Percentiles rank a stretch among this genome's conserved stretches.
These are phyloP conservation scores for Tetradesmus lagerheimii DNA, from an alignment of 139 green algal species.

Conservation along the genomic window DNA sequence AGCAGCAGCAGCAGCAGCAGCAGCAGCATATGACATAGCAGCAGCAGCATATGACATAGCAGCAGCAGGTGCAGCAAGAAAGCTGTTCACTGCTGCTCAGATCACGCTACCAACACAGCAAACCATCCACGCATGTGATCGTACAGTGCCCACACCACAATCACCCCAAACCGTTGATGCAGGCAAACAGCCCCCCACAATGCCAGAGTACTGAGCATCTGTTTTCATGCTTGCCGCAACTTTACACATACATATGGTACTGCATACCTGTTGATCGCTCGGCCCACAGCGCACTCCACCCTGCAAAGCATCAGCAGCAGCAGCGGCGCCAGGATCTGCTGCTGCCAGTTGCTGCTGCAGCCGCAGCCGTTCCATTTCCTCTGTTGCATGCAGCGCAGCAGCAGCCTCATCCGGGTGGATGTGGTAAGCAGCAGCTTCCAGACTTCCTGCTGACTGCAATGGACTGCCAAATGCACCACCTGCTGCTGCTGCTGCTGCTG, in stretches of 20 bases:
- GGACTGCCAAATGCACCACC: neutral
- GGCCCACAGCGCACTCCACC: neutral
- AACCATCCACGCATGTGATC: no score
- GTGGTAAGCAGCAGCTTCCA: constrained; percentile 6
- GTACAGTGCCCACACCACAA: no score
- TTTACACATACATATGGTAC: no score
- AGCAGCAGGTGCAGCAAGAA: neutral
- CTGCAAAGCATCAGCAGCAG: neutral
- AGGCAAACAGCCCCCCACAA: no score
- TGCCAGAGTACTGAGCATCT: no score
- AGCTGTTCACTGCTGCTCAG: no score
- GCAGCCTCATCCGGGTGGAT: constrained; percentile 22
- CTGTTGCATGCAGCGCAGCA: constrained; percentile 18
- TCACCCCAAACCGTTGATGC: no score
- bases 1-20: neutral
- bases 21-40: neutral
- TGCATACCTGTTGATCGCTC: neutral
- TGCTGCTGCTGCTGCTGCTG: constrained; percentile 17
- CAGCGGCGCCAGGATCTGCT: neutral
- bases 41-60: neutral
- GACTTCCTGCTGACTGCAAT: constrained; percentile 18
- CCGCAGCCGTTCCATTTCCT: constrained; percentile 14
- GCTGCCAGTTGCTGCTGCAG: constrained; percentile 18
- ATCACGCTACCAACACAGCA: no score
- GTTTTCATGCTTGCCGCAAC: no score